phyloP scores from a whole-genome alignment of 768 basidiomycete species.

The Suillus subalutaceus region DNA sequence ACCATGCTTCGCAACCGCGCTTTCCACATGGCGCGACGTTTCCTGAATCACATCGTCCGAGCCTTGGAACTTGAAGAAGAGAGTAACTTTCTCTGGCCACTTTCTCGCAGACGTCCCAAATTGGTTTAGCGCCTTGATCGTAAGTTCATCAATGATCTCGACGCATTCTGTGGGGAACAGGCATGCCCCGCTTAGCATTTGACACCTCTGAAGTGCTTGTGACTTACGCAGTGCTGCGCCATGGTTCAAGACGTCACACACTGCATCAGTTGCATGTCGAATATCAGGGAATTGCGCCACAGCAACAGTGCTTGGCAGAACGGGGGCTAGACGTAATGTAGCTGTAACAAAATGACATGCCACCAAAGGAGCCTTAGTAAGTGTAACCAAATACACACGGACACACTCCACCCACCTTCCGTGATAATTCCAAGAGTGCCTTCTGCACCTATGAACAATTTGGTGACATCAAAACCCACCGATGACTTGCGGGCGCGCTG shows the following conservation, averaged over 20 bases:
- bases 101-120: constrained; percentile 28
- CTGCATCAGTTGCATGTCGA: constrained; percentile 42
- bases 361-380: background rate
- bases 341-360: constrained; percentile 40
- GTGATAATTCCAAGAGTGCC: constrained; percentile 86
- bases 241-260: constrained; percentile 40
- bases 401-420: constrained; percentile 50
- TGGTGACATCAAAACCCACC: constrained; percentile 81
- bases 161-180: constrained; percentile 39
- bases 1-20: constrained; percentile 38
- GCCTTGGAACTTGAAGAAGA: constrained; percentile 51
- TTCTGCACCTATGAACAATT: constrained; percentile 85
- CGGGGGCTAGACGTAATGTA: constrained; percentile 76
- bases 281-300: constrained; percentile 47
- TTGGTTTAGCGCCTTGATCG: constrained; percentile 30
- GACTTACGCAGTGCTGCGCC: constrained; percentile 31
- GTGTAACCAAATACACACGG: background rate
- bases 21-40: constrained; percentile 35
- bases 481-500: constrained; percentile 74
- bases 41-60: constrained; percentile 34
- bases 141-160: constrained; percentile 45
- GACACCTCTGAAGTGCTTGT: background rate
- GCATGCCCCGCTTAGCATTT: background rate
- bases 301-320: constrained; percentile 79
- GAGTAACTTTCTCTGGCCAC: constrained; percentile 36